Conservation (phyloP, 2,329 filamentous ascomycete species). For the Periconia macrospinosa region DNA sequence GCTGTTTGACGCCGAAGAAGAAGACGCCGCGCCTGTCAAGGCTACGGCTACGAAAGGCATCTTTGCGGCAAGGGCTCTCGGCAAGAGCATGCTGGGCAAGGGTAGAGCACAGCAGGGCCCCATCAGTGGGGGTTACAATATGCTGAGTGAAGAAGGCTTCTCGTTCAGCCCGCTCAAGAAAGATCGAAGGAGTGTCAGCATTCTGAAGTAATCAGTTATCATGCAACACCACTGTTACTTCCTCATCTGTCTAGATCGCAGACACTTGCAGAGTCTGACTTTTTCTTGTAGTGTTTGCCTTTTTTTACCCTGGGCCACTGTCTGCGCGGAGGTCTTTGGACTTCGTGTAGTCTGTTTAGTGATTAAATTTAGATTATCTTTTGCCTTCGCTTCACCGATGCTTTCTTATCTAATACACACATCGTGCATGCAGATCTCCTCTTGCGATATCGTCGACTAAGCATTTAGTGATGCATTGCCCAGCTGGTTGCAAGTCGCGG, state of each 20-base stretch:
- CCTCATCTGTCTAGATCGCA: neutral
- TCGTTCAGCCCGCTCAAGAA: conserved; percentile 45
- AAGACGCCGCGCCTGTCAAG: conserved; percentile 37
- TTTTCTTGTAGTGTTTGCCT: neutral
- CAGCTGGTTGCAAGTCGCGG: no score
- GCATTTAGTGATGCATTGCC: no score
- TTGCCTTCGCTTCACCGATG: no score
- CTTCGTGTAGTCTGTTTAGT: neutral
- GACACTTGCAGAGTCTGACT: neutral
- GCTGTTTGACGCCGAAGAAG: conserved; percentile 66
- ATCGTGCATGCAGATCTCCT: no score
- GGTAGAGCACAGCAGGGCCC: conserved; percentile 18
- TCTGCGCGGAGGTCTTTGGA: neutral
- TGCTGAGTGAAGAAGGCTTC: conserved; percentile 43
- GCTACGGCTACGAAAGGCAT: conserved; percentile 39
- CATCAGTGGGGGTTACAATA: conserved; percentile 37
- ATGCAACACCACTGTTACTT: neutral
- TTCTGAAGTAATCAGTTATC: neutral
- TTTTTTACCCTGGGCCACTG: no score
- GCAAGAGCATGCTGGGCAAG: conserved; percentile 36
- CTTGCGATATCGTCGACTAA: no score
- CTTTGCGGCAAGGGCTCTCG: conserved; percentile 41
- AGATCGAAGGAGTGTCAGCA: conserved; percentile 29
- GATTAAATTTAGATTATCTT: neutral
- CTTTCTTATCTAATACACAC: no score